These are phyloP conservation scores for Kalmanozyma brasiliensis DNA, from an alignment of 1,284 basidiomycete species.

Conservation along the genomic window DNA sequence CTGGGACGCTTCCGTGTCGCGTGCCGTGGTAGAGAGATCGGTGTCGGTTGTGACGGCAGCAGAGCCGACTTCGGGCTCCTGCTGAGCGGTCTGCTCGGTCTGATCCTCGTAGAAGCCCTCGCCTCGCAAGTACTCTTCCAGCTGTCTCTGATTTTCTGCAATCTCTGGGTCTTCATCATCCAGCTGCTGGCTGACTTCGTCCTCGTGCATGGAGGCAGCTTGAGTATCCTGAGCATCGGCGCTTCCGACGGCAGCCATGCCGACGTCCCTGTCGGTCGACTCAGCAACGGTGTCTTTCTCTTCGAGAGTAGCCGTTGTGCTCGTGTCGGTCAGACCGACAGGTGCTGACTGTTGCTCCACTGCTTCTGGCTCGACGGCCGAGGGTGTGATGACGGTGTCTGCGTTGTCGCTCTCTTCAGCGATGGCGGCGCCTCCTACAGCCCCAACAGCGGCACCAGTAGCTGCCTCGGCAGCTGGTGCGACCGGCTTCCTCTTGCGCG, in stretches of 20 bases:
- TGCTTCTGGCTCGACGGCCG: slow-evolving; percentile 1
- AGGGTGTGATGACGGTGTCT: not conserved
- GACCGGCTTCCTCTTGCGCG: slow-evolving; percentile 47
- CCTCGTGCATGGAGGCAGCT: not conserved
- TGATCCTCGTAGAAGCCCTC: slow-evolving; percentile 46
- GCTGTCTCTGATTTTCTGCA: slow-evolving; percentile 43
- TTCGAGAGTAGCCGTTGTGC: not conserved
- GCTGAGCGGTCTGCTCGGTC: slow-evolving; percentile 3
- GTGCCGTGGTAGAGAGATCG: slow-evolving; percentile 1
- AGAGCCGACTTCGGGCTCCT: slow-evolving; percentile 1
- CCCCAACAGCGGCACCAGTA: slow-evolving; percentile 8
- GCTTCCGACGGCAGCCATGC: not conserved
- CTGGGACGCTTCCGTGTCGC: not conserved
- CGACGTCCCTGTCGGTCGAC: not conserved
- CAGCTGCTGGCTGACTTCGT: slow-evolving; percentile 8
- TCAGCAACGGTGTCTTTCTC: slow-evolving; percentile 4
- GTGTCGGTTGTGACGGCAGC: slow-evolving; percentile 1
- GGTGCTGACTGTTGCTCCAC: not conserved
- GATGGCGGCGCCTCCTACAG: slow-evolving; percentile 3
- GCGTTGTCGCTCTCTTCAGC: slow-evolving; percentile 13
- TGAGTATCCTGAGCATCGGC: slow-evolving; percentile 1
- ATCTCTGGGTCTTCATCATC: slow-evolving; percentile 42
- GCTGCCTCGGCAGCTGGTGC: slow-evolving; percentile 19
- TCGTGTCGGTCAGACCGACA: not conserved
- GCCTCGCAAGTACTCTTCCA: slow-evolving; percentile 51